Percentiles rank a stretch among this genome's conserved stretches.
Conservation (phyloP, 2,329 filamentous ascomycete genomes). For the Aspergillus ibericus region DNA sequence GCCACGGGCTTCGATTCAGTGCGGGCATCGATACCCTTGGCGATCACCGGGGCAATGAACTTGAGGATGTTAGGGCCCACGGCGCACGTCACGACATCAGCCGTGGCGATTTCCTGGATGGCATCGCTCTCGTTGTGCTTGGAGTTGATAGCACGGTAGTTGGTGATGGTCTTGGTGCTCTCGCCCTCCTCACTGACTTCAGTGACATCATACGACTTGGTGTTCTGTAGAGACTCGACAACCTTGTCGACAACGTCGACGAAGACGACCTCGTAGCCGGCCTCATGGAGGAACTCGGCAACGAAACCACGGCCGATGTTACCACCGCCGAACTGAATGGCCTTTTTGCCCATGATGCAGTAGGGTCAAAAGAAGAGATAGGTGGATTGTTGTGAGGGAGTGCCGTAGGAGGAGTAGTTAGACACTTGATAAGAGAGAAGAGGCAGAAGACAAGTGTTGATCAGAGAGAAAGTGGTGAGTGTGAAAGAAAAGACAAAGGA, state of each 20-base stretch:
- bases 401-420: constrained; percentile 1
- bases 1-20: constrained; percentile 68
- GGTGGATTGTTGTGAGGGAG: not conserved
- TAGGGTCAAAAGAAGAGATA: not conserved
- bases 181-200: constrained; percentile 87
- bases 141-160: constrained; percentile 97
- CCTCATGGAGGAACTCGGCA: constrained; percentile 89
- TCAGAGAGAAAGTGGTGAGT: not conserved
- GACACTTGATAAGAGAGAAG: not conserved
- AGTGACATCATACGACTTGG: constrained; percentile 82
- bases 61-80: constrained; percentile 95
- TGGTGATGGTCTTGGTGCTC: constrained; percentile 77
- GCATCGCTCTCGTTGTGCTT: constrained; percentile 79
- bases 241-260: constrained; percentile 86
- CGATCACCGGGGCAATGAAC: constrained; percentile 94
- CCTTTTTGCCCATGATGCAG: constrained; percentile 58
- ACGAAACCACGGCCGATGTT: constrained; percentile 88
- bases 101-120: constrained; percentile 79
- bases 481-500: not conserved
- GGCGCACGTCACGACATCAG: constrained; percentile 92
- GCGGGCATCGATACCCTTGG: constrained; percentile 84
- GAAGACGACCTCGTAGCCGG: constrained; percentile 94
- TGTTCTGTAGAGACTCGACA: constrained; percentile 75
- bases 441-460: not conserved
- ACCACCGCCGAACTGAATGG: constrained; percentile 81